phyloP scores from a whole-genome alignment of 768 basidiomycete species.

The Sarcomyxa edulis region DNA sequence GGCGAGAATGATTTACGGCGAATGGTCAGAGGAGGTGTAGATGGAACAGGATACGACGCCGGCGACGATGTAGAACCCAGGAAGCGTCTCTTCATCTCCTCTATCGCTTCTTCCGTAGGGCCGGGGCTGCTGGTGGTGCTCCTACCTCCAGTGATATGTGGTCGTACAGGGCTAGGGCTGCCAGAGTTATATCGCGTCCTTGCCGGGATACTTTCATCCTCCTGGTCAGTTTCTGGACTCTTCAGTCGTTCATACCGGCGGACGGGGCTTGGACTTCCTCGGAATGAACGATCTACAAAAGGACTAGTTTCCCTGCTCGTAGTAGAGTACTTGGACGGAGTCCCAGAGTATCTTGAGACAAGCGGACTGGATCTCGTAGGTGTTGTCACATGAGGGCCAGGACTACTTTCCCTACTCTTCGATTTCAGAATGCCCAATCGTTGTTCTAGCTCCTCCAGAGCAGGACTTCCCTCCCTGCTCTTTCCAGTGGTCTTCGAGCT shows the following conservation, averaged over 20 bases:
- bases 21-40: no score
- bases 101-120: constrained; percentile 45
- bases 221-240: no score
- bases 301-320: constrained; percentile 21
- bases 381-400: constrained; percentile 23
- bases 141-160: background rate
- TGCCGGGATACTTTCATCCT: no score
- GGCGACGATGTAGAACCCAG: constrained; percentile 26
- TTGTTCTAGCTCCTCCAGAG: constrained; percentile 44
- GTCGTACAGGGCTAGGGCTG: no score
- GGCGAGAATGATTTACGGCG: no score
- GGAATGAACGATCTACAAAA: constrained; percentile 16
- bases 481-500: constrained; percentile 29
- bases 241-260: no score
- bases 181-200: no score
- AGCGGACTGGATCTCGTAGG: constrained; percentile 17
- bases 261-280: constrained; percentile 11
- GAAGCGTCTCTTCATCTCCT: constrained; percentile 61
- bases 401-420: constrained; percentile 51
- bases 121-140: constrained; percentile 21
- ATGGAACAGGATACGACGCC: constrained; percentile 18
- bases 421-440: constrained; percentile 34
- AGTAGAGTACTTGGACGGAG: constrained; percentile 17
- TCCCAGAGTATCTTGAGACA: constrained; percentile 15
- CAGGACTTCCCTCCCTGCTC: constrained; percentile 51